Percentiles rank a stretch among this genome's conserved stretches.
phyloP scores from a whole-genome alignment of 257 asterid genomes.

The Prunella vulgaris region DNA sequence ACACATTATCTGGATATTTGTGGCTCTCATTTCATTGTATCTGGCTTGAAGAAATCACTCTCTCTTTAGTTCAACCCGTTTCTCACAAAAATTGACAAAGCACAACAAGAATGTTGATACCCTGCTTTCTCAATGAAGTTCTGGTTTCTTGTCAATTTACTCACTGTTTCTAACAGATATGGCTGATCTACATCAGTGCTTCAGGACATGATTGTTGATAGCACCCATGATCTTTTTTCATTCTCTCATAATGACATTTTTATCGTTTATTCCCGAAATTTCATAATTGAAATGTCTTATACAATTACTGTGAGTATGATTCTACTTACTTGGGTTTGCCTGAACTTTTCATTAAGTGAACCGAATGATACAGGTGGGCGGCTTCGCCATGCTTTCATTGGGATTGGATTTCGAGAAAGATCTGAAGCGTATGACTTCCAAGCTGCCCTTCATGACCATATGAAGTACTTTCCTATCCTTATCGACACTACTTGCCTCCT shows the following conservation, averaged over 20 bases:
- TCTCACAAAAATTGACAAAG: too few relatives aligned
- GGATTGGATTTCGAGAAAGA: conserved; percentile 97
- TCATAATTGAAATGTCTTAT: neutral
- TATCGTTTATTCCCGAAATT: too few relatives aligned
- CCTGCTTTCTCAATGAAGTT: too few relatives aligned
- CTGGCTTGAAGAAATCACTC: too few relatives aligned
- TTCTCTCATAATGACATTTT: too few relatives aligned
- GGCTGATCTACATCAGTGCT: too few relatives aligned
- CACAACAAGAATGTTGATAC: too few relatives aligned
- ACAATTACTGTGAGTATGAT: neutral
- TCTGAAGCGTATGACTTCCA: conserved; percentile 96
- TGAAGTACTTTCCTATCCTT: conserved; percentile 56
- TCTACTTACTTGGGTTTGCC: neutral
- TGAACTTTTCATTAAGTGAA: conserved; percentile 5
- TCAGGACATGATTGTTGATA: too few relatives aligned
- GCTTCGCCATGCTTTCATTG: conserved; percentile 96
- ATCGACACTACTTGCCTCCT: neutral
- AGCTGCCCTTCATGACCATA: conserved; percentile 98
- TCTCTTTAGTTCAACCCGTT: too few relatives aligned
- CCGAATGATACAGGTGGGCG: conserved; percentile 61
- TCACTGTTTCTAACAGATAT: too few relatives aligned
- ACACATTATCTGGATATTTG: neutral
- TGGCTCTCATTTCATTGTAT: neutral
- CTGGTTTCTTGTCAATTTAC: too few relatives aligned
- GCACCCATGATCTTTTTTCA: too few relatives aligned